Base-by-base conservation (phyloP, 805 yeast species). In the Metschnikowia shivogae region DNA sequence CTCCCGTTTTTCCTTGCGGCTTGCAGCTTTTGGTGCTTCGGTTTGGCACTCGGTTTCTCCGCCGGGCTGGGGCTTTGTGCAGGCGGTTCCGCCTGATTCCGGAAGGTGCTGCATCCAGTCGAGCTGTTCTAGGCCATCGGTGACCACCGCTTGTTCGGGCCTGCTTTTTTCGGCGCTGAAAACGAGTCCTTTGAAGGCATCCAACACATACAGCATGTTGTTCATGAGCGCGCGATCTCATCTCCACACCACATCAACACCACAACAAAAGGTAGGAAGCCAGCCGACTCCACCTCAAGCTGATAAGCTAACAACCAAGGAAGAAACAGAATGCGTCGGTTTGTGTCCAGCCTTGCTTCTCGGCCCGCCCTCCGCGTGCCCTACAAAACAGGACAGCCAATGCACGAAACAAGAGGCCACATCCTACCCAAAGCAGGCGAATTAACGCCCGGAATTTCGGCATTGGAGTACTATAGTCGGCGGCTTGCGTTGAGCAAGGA, bases 361-460 rank as follows among this genome's bases (percentile, higher is more conserved):
- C 54, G 72, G 40, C 70, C 70, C 5, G 37, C 53, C 3, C 48
- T 50, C 6, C 33, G 44, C 5, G 51, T 53, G 17, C 62, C 65
- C 1, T 64, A 75, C 53, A 68, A 74, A 27, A 69, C 86, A 1
- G 98, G 98, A 1, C 99, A 92, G 65, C 93, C 98, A 0, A 68
- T 88, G 11, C 79, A 76, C 57, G 97, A 89, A 57, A 90, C 96
- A 0, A 72, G 97, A 45, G 95, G 95, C 0, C 76, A 71, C 46
- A 81, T 82, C 52, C 61, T 86, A 43, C 70, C 95, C 3, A 73
- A 71, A 31, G 72, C 82, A 0, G 97, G 97, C 5, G 85, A 87
- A 53, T 59, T 93, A 24, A 90, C 98, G 0, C 90, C 95, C 0
- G 95, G 96, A 0, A 89, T 93, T 29, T 68, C 87, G 2, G 89